Evolutionary conservation across 2,329 filamentous ascomycete genomes (phyloP), one percentile per base, ranked within the genome.

Genomic region (Xylariaceae sp.): DNA sequence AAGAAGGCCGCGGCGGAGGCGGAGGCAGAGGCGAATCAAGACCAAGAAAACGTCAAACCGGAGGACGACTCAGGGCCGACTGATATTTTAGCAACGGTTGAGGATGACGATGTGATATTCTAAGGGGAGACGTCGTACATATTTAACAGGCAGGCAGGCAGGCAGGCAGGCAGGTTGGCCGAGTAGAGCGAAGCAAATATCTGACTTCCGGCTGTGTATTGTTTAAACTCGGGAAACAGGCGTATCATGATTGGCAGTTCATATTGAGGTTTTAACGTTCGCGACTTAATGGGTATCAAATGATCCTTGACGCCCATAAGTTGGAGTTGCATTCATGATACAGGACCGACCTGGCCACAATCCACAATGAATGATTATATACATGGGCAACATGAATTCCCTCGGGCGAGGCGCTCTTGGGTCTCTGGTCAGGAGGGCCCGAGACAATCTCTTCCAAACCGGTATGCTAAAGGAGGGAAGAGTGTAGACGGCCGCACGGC

Each of bases 81-180:
- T 18, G 88, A 95, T 70, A 75, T 95, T 16, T 73, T 95, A 36
- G 87, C 84, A 5, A 86, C 87, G 30, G 81, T 84, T 49, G 88
- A 92, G 55, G 89, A 94, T 63, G 83, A 89, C 47, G 90, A 95
- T 68, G 85, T 95, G 55, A 95, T 95, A 66, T 95, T 95, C 71
- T 95, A 71, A 53, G 43, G 36, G 21, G 9, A 32, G 3, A 3
- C 21, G 45, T 45, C 16, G 29, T 26, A n/a, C 40, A 18, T 44
- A 18, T 39, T 36, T 26, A 29, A 39, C 21, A 47, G 21, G 37
- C 32, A 5, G 41, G 29, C 29, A 10, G 1, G 10, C 29, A 30
- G 29, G 29, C 7, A 30, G 7, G 2, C 29, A 7, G 22, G 39
- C 41, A 32, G 19, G 15, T 16, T 37, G 36, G 47, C 49, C 34